These are phyloP conservation scores for Oryza rufipogon DNA, from an alignment of 176 grass and related monocot genomes.

Conservation along the genomic window DNA sequence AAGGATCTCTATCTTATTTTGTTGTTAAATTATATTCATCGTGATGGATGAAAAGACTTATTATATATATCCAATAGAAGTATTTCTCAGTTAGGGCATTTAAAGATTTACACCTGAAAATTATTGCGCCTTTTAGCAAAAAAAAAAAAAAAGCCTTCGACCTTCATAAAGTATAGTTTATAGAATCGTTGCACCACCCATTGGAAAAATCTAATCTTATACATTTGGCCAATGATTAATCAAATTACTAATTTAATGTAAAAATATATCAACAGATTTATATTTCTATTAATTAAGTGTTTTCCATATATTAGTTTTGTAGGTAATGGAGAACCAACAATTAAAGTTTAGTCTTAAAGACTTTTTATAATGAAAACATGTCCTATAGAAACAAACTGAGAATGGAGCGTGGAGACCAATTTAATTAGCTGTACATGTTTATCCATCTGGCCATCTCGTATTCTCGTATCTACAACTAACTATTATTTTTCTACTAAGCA, in stretches of 20 bases:
- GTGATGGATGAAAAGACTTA: background rate
- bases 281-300: too few species aligned
- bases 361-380: background rate
- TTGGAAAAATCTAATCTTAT: background rate
- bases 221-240: background rate
- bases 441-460: background rate
- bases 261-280: too few species aligned
- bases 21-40: too few species aligned
- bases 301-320: too few species aligned
- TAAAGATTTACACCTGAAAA: background rate
- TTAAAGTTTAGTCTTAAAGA: background rate
- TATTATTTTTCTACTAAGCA: constrained; percentile 13
- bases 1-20: too few species aligned
- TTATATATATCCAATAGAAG: background rate
- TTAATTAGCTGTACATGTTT: background rate
- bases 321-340: background rate
- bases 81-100: background rate
- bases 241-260: too few species aligned
- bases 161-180: too few species aligned
- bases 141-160: too few species aligned
- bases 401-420: background rate
- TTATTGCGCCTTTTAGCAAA: background rate
- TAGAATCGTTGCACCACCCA: too few species aligned
- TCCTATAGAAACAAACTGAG: background rate
- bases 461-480: background rate